Percentiles rank a stretch among this genome's conserved stretches.
Conservation (phyloP, 768 basidiomycete genomes). For the Tricholomella constricta region DNA sequence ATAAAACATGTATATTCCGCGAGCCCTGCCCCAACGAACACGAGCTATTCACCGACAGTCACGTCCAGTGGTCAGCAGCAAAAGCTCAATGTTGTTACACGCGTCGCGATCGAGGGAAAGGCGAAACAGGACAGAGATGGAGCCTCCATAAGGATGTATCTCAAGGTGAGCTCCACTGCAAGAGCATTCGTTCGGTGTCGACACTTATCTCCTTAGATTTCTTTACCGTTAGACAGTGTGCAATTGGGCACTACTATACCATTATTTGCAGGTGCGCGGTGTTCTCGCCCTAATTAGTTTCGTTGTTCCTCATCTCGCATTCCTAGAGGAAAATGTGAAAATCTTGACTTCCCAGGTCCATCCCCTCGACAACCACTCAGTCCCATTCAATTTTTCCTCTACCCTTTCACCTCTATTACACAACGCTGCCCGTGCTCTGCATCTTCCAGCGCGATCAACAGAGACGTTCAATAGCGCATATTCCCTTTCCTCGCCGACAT, state of each 20-base stretch:
- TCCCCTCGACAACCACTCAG: conserved; percentile 69
- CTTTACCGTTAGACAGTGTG: conserved; percentile 65
- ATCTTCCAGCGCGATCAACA: conserved; percentile 59
- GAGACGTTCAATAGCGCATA: conserved; percentile 65
- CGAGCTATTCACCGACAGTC: conserved; percentile 48
- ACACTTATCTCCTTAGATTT: conserved; percentile 44
- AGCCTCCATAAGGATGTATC: conserved; percentile 70
- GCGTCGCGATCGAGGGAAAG: conserved; percentile 74
- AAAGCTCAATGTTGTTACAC: conserved; percentile 70
- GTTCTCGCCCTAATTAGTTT: neutral
- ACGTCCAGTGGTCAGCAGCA: conserved; percentile 43
- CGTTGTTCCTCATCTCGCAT: neutral
- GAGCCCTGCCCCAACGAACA: conserved; percentile 25
- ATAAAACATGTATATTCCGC: conserved; percentile 20
- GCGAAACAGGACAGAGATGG: conserved; percentile 66
- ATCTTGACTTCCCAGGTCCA: conserved; percentile 74
- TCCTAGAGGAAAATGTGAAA: conserved; percentile 76
- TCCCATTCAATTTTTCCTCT: conserved; percentile 76
- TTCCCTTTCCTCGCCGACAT: conserved; percentile 38
- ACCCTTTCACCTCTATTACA: conserved; percentile 62
- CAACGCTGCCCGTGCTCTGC: conserved; percentile 69
- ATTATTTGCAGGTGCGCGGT: conserved; percentile 65
- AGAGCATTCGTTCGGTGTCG: neutral
- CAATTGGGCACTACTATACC: conserved; percentile 70
- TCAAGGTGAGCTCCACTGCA: conserved; percentile 55